Evolutionary conservation across 2,329 filamentous ascomycete species (phyloP), one percentile per base, ranked within the genome.

Genomic region (Coniochaeta prunicola): DNA sequence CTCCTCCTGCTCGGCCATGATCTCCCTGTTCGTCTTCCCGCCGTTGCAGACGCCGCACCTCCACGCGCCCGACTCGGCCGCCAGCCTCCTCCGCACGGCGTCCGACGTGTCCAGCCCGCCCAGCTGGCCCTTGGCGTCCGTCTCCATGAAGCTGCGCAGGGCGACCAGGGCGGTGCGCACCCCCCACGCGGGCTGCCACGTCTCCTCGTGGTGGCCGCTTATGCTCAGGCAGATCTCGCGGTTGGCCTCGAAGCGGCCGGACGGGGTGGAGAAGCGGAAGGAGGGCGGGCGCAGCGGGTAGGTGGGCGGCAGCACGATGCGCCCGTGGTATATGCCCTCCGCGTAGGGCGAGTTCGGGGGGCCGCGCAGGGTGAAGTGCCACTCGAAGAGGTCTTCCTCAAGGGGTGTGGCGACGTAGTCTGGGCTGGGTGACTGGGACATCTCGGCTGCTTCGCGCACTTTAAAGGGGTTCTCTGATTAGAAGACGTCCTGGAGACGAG

Each of bases 111-210:
- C 92, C 66, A 97, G 79, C 0, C 94, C 94, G 13, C 94, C 94
- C 1, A 99, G 78, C 76, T 97, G 94, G 1, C 94, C 94, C 65
- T 84, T 85, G 9, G 90, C 86, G 65, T 93, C 90, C 3, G 89
- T 92, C 71, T 96, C 92, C 92, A 99, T 97, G 73, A 97, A 97
- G 65, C 85, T 89, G 58, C 94, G 78, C 55, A 97, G 84, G 15
- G 85, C 85, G 45, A 87, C 83, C 7, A 99, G 76, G 17, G 94
- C 93, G 4, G 94, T 97, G 60, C 94, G 83, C 10, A 99, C 88
- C 0, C 94, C 94, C 94, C 94, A 99, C 0, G 94, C 94, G 0
- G 94, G 94, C 80, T 97, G 93, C 94, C 94, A 99, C 17, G 91
- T 96, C 77, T 97, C 94, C 73, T 97, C 94, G 75, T 99, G 94